Evolutionary conservation across 345 rosid genomes (phyloP).

Genomic region (Populus simonii): DNA sequence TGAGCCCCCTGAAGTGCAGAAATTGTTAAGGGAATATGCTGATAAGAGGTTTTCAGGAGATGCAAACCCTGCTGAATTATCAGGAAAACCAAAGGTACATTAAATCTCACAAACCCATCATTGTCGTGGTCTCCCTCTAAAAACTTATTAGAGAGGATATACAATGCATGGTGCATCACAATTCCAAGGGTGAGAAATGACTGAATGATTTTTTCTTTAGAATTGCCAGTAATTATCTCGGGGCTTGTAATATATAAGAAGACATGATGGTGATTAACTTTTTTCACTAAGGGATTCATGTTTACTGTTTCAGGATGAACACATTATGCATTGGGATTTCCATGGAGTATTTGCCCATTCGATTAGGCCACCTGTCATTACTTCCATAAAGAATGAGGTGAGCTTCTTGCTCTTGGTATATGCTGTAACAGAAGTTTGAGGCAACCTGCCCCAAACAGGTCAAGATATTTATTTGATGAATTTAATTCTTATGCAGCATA

Average conservation of each 20-base stretch:
- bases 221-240: neutral
- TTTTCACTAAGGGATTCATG: neutral
- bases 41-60: constrained; percentile 60
- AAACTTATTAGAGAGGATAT: neutral
- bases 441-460: neutral
- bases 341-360: constrained; percentile 38
- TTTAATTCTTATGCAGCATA: constrained; percentile 38
- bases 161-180: neutral
- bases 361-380: constrained; percentile 39
- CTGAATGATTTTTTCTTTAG: no score
- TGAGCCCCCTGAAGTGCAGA: constrained; percentile 58
- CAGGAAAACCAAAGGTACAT: constrained; percentile 46
- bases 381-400: constrained; percentile 61
- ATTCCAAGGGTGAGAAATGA: neutral
- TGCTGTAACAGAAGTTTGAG: neutral
- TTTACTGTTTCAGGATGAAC: constrained; percentile 47
- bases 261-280: neutral
- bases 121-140: neutral
- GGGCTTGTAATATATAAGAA: neutral
- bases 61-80: constrained; percentile 17
- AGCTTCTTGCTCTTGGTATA: constrained; percentile 26
- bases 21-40: constrained; percentile 53
- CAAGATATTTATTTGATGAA: neutral
- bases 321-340: constrained; percentile 36
- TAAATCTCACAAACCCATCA: neutral